These are phyloP conservation scores for Tephrocybe sp. DNA, from an alignment of 768 basidiomycete species.

Conservation along the genomic window DNA sequence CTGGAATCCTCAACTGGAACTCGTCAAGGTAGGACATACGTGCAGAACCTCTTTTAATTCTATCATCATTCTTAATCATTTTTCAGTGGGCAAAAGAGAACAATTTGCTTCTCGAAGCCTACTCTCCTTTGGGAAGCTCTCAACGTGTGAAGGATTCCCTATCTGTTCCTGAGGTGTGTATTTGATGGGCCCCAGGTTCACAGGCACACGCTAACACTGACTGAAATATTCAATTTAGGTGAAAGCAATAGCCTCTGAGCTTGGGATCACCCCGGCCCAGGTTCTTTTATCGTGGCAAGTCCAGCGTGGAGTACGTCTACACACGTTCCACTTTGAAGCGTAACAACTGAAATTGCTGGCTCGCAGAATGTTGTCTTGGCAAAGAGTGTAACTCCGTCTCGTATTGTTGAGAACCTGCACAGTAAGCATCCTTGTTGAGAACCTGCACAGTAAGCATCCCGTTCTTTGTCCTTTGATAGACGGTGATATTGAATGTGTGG, in stretches of 20 bases:
- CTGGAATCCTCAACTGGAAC: constrained; percentile 75
- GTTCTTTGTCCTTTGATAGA: background rate
- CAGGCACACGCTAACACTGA: background rate
- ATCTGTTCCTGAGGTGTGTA: constrained; percentile 50
- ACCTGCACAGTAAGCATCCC: constrained; percentile 49
- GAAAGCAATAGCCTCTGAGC: constrained; percentile 55
- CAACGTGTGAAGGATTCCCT: constrained; percentile 59
- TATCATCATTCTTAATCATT: background rate
- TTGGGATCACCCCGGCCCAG: constrained; percentile 74
- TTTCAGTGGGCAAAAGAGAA: constrained; percentile 67
- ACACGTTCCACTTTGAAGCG: background rate
- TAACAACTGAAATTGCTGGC: background rate
- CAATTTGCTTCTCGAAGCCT: constrained; percentile 67
- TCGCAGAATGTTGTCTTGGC: constrained; percentile 67
- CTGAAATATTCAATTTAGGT: constrained; percentile 33
- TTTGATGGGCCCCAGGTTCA: background rate
- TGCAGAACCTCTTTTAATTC: background rate
- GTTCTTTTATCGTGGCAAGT: constrained; percentile 77
- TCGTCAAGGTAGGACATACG: constrained; percentile 51
- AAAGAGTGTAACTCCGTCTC: constrained; percentile 72
- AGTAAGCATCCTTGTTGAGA: constrained; percentile 75
- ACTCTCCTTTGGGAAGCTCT: constrained; percentile 72
- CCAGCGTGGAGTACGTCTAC: constrained; percentile 62
- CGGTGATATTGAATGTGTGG: too few species aligned
- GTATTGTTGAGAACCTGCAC: constrained; percentile 71